Evolutionary conservation across 192 early-diverging fungal genomes (phyloP).

Genomic region (Powellomyces hirtus): DNA sequence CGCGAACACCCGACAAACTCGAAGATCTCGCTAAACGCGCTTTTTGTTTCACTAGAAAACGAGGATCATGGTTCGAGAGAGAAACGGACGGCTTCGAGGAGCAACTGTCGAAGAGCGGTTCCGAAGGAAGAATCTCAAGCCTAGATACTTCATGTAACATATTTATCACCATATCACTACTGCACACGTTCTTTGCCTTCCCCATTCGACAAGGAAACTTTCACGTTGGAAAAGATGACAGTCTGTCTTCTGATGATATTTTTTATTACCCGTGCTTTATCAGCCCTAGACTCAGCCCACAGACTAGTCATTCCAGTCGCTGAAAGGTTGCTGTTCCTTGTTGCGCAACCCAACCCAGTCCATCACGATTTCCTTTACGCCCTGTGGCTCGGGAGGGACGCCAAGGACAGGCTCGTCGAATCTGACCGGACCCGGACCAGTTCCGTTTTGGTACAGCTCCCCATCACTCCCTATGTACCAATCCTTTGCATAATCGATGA

Average conservation of each 20-base stretch:
- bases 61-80: slow-evolving; percentile 55
- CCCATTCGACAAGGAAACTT: not conserved
- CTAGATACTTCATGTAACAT: slow-evolving; percentile 41
- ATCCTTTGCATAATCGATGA: slow-evolving; percentile 6
- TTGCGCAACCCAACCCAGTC: not conserved
- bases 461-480: slow-evolving; percentile 25
- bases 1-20: not conserved
- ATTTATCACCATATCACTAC: not conserved
- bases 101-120: slow-evolving; percentile 38
- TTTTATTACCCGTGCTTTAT: too few relatives aligned
- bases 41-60: slow-evolving; percentile 38
- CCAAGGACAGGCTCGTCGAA: not conserved
- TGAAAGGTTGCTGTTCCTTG: not conserved
- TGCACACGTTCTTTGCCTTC: too few relatives aligned
- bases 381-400: not conserved
- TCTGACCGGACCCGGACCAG: slow-evolving; percentile 17
- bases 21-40: not conserved
- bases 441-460: slow-evolving; percentile 14
- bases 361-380: slow-evolving; percentile 9
- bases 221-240: too few relatives aligned
- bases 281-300: too few relatives aligned
- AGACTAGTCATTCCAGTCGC: slow-evolving; percentile 25
- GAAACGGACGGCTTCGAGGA: slow-evolving; percentile 54
- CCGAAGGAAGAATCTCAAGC: slow-evolving; percentile 29
- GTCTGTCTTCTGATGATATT: too few relatives aligned